These are phyloP conservation scores for Hansenula sp. DNA, from an alignment of 1,139 yeast genomes.

Conservation along the genomic window DNA sequence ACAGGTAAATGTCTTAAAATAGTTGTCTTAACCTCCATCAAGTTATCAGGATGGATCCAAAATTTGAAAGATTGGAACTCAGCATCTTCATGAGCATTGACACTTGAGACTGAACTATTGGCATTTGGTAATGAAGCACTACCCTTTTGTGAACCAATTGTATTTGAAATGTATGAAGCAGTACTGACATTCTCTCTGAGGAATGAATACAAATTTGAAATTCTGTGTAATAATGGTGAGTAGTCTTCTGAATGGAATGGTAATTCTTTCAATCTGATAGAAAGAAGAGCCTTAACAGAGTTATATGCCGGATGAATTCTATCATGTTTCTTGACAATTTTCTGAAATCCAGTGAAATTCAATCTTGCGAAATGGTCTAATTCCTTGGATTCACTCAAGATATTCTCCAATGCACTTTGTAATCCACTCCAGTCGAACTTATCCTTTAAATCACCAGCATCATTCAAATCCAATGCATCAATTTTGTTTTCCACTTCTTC, in stretches of 20 bases:
- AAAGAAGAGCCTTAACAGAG: slow-evolving; percentile 81
- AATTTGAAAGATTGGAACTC: slow-evolving; percentile 80
- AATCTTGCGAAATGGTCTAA: slow-evolving; percentile 86
- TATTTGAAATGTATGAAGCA: slow-evolving; percentile 21
- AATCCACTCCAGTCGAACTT: slow-evolving; percentile 52
- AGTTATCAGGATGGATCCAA: slow-evolving; percentile 94
- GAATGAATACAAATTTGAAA: slow-evolving; percentile 76
- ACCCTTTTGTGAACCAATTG: slow-evolving; percentile 14
- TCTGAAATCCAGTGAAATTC: slow-evolving; percentile 91
- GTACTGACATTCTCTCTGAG: slow-evolving; percentile 59
- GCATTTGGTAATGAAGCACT: slow-evolving; percentile 19
- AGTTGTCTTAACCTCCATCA: slow-evolving; percentile 95
- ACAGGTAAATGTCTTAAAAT: slow-evolving; percentile 92
- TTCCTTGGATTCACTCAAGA: slow-evolving; percentile 73
- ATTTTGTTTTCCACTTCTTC: slow-evolving; percentile 53
- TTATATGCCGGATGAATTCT: slow-evolving; percentile 74
- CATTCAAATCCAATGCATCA: slow-evolving; percentile 21
- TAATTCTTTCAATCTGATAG: slow-evolving; percentile 78
- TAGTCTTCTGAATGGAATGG: slow-evolving; percentile 96
- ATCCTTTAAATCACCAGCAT: slow-evolving; percentile 14
- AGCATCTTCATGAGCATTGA: slow-evolving; percentile 30
- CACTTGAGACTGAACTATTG: slow-evolving; percentile 22
- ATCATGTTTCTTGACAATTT: slow-evolving; percentile 95
- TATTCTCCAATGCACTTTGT: slow-evolving; percentile 65
- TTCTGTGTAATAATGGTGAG: slow-evolving; percentile 81